Conservation (phyloP, 2,329 filamentous ascomycete species). For the Aspergillus brunneoviolaceus region DNA sequence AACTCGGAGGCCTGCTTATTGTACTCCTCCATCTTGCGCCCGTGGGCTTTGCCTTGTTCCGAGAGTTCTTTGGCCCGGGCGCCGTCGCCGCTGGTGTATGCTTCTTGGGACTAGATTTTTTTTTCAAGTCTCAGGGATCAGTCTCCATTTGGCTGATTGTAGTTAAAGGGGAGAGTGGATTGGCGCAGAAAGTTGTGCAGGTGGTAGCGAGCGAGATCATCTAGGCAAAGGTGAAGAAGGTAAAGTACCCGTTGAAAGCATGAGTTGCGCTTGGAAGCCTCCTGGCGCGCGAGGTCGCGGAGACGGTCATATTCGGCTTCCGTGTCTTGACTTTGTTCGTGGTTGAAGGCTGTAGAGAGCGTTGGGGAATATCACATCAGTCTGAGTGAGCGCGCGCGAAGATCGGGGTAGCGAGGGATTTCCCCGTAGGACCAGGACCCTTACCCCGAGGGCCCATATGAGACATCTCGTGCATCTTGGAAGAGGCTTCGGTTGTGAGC, state of each 20-base stretch:
- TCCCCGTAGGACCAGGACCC: constrained; percentile 6
- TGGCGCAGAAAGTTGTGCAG: background rate
- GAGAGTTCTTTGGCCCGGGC: constrained; percentile 79
- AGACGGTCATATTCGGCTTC: constrained; percentile 92
- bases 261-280: constrained; percentile 72
- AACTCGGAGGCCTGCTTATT: constrained; percentile 89
- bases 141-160: background rate
- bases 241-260: constrained; percentile 68
- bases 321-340: constrained; percentile 62
- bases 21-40: constrained; percentile 78
- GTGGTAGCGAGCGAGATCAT: background rate
- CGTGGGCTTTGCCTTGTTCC: constrained; percentile 81
- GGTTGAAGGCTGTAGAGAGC: constrained; percentile 66
- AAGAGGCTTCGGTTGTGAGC: background rate
- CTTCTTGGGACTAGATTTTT: constrained; percentile 62
- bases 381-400: background rate
- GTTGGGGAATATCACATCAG: constrained; percentile 2
- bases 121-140: constrained; percentile 23
- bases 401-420: background rate
- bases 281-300: constrained; percentile 75
- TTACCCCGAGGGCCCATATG: constrained; percentile 42
- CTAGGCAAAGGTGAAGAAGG: background rate
- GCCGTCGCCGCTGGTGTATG: constrained; percentile 81
- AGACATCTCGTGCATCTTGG: constrained; percentile 45
- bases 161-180: background rate